phyloP scores from a whole-genome alignment of 495 filamentous ascomycete species.

The Tuber umbilicatum region DNA sequence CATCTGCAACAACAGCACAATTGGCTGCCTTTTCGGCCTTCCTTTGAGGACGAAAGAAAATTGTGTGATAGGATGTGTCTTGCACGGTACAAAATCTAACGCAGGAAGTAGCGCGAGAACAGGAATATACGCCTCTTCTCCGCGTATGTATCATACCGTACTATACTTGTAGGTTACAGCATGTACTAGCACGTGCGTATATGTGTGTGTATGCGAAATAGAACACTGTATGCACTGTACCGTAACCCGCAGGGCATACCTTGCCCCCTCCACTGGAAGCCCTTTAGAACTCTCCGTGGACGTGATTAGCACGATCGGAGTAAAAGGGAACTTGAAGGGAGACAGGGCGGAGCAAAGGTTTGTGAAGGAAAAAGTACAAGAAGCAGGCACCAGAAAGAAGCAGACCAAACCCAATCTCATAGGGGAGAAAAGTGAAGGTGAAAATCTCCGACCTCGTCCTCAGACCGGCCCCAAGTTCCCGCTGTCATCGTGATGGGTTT shows the following conservation, averaged over 20 bases:
- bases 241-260: neutral
- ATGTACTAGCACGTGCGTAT: neutral
- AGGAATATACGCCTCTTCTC: neutral
- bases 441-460: constrained; percentile 39
- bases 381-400: neutral
- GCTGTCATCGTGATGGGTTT: constrained; percentile 39
- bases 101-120: neutral
- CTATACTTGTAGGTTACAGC: constrained; percentile 3
- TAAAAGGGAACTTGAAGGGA: neutral
- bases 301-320: neutral
- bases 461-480: constrained; percentile 32
- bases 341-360: neutral
- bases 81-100: neutral
- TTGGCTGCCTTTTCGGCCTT: constrained; percentile 6
- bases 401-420: neutral
- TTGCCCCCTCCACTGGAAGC: neutral
- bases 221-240: neutral
- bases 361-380: neutral
- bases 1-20: neutral
- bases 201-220: neutral
- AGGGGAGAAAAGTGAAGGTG: constrained; percentile 20
- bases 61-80: neutral
- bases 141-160: neutral
- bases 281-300: neutral
- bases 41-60: neutral